Evolutionary conservation across 2,329 filamentous ascomycete species (phyloP), one percentile per base, ranked within the genome.

Genomic region (Penicillium aurantiogriseum): DNA sequence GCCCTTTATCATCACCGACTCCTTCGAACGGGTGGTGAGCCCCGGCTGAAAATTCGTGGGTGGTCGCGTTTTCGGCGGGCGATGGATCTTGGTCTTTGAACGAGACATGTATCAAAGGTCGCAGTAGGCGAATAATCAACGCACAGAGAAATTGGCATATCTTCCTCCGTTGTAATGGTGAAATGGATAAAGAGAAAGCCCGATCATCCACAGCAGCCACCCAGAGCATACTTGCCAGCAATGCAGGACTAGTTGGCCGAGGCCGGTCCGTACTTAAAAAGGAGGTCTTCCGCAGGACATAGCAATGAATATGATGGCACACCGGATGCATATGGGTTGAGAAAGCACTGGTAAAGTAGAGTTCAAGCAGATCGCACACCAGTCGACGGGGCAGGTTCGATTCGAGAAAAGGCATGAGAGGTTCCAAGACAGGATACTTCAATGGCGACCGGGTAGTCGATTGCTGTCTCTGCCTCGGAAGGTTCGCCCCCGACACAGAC

Each of bases 201-300:
- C 96, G 91, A 75, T 91, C 94, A 19, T 92, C 96, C 72, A 96
- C 88, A n/a, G 92, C 92, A 31, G 91, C 91, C 46, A 96, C 90
- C 92, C 92, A 97, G n/a, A 97, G 83, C 85, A 97, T 96, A 75
- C 91, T 96, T 38, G 92, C 90, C 27, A 97, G 81, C 45, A 97
- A 80, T 4, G 92, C 91, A 42, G 92, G 92, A 67, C 90, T 93
- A 71, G 91, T 96, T 55, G 83, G 82, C 58, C 92, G 84, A 29
- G 92, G 92, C 64, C 86, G 89, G 56, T 86, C 89, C n/a, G 85
- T 85, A 68, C 92, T 89, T 39, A 97, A 80, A 71, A 97, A 91
- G 0, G 92, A 93, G 60, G 87, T 84, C 73, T 94, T 96, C 62
- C 92, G 86, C 76, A 96, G 91, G 56, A 96, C 86, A 69, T 92